Base-by-base conservation (phyloP, 441 rosid genomes). In the Pelargonium citronellum region DNA sequence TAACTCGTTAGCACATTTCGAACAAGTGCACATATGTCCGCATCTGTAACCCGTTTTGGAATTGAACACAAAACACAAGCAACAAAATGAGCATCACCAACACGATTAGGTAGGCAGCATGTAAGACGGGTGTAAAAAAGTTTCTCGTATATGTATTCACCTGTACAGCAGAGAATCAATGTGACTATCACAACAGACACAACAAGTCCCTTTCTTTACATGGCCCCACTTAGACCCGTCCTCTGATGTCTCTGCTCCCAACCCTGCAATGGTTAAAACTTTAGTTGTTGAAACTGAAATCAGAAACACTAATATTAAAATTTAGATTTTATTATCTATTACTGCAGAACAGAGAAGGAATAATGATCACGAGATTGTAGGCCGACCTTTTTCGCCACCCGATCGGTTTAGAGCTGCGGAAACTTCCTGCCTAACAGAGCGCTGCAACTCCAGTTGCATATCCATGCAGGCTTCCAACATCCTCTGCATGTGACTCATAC, bases 401-500 rank as follows among this genome's bases (percentile, higher is more conserved):
- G 91, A 84, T 58, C 90, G 85, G 77, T 92, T 90, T 69, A 95
- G 84, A 68, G 97, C 98, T 16, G 97, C 99, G 62, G 99, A 90
- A 13, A 95, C 99, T 79, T 95, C 99, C 83, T 92, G 99, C 78
- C 97, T 85, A 43, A 95, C 98, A 6, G 99, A 90, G 67, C 98
- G 93, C 78, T 95, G 99, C 72, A 95, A 75, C 86, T 95, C 99
- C 61, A 92, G 83, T 61, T 95, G 99, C 99, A 95, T 92, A 80
- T 95, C 96, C 97, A 95, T 90, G 87, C 97, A 89, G 66, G 97
- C 90, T 75, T 92, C 99, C 64, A 95, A 75, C 96, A 89, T 92
- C 81, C 96, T 89, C 86, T 95, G 99, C 99, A 95, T 92, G 82
- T 92, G 95, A 76, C 86, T 92, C 99, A 95, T 90, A 46, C 96